Conservation (phyloP, 108 stramenopile species). For the Cyclotella distinguenda region DNA sequence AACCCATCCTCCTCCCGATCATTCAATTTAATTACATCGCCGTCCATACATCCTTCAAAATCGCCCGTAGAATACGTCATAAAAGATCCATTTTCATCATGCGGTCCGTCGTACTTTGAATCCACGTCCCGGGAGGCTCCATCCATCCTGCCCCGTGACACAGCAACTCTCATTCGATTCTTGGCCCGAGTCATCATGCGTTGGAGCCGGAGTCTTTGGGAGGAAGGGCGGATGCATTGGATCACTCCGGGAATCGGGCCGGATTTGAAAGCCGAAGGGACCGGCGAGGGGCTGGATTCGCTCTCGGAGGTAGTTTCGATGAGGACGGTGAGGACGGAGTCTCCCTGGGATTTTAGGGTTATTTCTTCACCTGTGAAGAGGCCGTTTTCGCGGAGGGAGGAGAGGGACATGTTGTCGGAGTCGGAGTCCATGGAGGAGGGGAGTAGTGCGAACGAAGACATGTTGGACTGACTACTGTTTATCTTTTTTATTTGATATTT, state of each 20-base stretch:
- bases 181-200: conserved; percentile 7
- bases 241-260: neutral
- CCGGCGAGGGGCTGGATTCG: neutral
- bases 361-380: conserved; percentile 17
- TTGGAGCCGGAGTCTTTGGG: neutral
- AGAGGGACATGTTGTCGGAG: neutral
- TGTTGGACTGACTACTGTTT: too few relatives aligned
- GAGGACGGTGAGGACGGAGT: neutral
- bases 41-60: conserved; percentile 5
- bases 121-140: neutral
- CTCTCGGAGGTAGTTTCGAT: neutral
- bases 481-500: too few relatives aligned
- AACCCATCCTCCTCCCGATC: neutral
- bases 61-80: conserved; percentile 10
- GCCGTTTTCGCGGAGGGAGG: conserved; percentile 9
- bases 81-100: conserved; percentile 10
- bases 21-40: neutral
- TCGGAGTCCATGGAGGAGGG: too few relatives aligned
- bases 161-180: neutral
- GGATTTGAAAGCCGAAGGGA: neutral
- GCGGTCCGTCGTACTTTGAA: conserved; percentile 2
- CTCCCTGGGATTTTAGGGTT: neutral
- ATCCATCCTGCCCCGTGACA: neutral
- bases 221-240: neutral
- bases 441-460: too few relatives aligned